Evolutionary conservation across 116 monocot species (phyloP), one percentile per base, ranked within the genome.

Genomic region (Dioscorea cayenensis): DNA sequence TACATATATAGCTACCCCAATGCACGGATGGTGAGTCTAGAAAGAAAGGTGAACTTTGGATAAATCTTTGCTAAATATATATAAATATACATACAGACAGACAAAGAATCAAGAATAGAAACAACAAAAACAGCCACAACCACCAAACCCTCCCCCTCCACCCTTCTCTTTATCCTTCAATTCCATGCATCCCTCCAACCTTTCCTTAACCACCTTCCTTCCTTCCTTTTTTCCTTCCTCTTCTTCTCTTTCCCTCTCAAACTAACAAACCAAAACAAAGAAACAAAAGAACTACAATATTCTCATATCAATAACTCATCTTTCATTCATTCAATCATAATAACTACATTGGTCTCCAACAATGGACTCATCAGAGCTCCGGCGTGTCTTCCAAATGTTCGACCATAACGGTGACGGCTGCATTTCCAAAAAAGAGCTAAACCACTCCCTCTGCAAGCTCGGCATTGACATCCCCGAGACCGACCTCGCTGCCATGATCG

Each of bases 341-440:
- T n/a, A 32, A 32, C 4, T 3, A 32, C 32, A 32, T 32, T 32
- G 32, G 32, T 32, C 32, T 32, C 32, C 21, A 21, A 1, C 60
- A 23, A 62, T 62, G 62, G 90, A 90, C 51, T 77, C 85, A 27
- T 61, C 80, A 38, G 90, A 94, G 76, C 88, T 94, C 22, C 76
- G 80, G 75, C 77, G 94, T 5, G 90, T 94, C 19, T 94, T 94
- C 83, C 90, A 90, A 72, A 88, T 94, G 94, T 94, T 94, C 77
- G 94, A 94, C 77, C 84, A 84, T 28, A 83, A 90, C 79, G 88
- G 94, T 35, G 90, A 90, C 76, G 94, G 94, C 12, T 68, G 88
- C 65, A 94, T 94, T 64, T 88, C 88, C 12, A 76, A 66, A 67
- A 82, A 80, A 73, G 94, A 94, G 82, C 78, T 94, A n/a, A 36